Conservation (phyloP, 148 eudicot species). For the Chenopodium suecicum region DNA sequence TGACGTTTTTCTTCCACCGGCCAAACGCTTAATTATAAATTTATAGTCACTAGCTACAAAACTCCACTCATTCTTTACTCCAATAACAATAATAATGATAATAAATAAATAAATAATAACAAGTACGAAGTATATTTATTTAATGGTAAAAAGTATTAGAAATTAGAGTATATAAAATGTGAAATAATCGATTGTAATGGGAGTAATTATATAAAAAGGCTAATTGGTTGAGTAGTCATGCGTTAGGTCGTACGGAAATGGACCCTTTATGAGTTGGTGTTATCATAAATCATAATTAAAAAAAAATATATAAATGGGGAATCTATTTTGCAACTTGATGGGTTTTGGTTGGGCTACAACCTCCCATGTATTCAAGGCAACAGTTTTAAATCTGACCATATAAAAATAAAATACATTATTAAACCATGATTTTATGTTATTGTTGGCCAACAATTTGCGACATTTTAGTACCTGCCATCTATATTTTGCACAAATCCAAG, state of each 20-base stretch:
- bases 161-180: no score
- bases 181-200: no score
- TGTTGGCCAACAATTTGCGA: conserved; percentile 2
- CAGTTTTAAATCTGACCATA: background rate
- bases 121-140: no score
- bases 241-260: conserved; percentile 17
- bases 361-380: conserved; percentile 6
- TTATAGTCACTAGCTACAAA: no score
- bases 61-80: no score
- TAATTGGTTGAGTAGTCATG: background rate
- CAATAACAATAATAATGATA: no score
- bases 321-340: conserved; percentile 12
- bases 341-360: conserved; percentile 9
- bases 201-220: no score
- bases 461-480: background rate
- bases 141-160: no score
- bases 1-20: no score
- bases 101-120: no score
- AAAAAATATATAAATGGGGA: background rate
- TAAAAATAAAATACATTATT: background rate
- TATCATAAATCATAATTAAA: background rate
- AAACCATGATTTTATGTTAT: background rate
- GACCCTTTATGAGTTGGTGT: conserved; percentile 5
- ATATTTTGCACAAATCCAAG: background rate
- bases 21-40: no score